Percentiles rank a stretch among this genome's conserved stretches.
These are phyloP conservation scores for Chrysoporthe deuterocubensis DNA, from an alignment of 2,329 filamentous ascomycete genomes.

Conservation along the genomic window DNA sequence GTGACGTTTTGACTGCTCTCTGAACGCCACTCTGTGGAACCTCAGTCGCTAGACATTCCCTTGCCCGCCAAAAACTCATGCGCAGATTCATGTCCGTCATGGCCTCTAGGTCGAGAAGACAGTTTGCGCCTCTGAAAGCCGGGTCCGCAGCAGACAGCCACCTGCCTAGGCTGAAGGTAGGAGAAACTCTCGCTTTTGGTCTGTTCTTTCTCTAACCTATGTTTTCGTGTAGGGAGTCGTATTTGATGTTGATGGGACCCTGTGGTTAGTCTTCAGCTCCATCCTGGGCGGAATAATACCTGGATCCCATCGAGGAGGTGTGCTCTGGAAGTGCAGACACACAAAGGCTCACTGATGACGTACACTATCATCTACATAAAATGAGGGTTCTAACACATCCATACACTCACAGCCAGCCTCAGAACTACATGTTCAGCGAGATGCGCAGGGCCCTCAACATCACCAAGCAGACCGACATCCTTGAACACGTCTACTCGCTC, in stretches of 20 bases:
- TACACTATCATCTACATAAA: too few species aligned
- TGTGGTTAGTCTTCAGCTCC: constrained; percentile 67
- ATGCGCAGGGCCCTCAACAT: constrained; percentile 82
- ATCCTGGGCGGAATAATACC: not conserved
- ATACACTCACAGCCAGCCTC: constrained; percentile 68
- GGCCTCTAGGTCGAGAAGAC: constrained; percentile 45
- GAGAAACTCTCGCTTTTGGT: not conserved
- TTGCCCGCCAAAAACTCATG: constrained; percentile 29
- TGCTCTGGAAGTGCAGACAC: not conserved
- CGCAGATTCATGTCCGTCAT: constrained; percentile 47
- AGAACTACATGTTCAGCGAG: constrained; percentile 92
- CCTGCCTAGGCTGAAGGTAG: constrained; percentile 47
- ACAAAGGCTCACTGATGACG: not conserved
- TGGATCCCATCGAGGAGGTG: not conserved
- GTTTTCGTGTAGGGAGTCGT: constrained; percentile 58
- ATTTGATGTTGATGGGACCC: constrained; percentile 94
- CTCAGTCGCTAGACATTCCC: too few species aligned
- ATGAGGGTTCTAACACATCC: not conserved
- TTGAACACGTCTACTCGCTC: constrained; percentile 82
- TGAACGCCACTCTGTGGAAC: too few species aligned
- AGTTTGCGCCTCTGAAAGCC: constrained; percentile 61
- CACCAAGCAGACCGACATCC: constrained; percentile 75
- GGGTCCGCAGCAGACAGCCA: constrained; percentile 38
- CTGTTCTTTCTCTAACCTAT: constrained; percentile 16
- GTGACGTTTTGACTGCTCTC: not conserved